Base-by-base conservation (phyloP, 2,329 filamentous ascomycete genomes). In the Pseudonectria buxi region DNA sequence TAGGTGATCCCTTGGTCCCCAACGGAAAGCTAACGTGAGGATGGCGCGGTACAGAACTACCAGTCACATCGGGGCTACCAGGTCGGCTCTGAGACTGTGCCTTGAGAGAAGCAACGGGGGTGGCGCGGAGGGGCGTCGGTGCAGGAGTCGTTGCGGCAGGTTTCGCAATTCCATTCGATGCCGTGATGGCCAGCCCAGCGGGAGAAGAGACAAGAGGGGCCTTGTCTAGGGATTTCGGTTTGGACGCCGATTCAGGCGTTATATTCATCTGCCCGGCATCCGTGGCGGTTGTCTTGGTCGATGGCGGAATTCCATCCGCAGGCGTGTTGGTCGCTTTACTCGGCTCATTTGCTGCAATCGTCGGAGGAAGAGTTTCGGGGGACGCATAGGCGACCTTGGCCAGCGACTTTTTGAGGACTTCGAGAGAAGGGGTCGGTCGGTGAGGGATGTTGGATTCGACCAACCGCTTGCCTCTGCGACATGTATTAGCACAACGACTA, bases 401-500 rank as follows among this genome's bases (percentile, higher is more conserved):
- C 7, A 66, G 46, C 7, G 60, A 59, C 36, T 60, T 61, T 44
- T 63, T 65, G 24, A 68, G 46, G 12, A 54, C 55, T 40, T 72
- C 65, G 25, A 70, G 63, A 38, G 66, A 62, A 32, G 65, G 56
- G 44, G 60, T 58, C 37, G 65, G 67, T 43, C 69, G 67, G 36
- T 63, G 43, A 32, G 76, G 75, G 39, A 78, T 69, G 49, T 63
- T 70, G 32, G 61, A 59, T 53, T 76, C 73, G 49, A 71, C 69
- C 27, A 79, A 60, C 39, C 59, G 63, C 45, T 58, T 62, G 35
- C 57, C 57, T 47, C 61, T 64, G 28, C 28, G 18, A n/a, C n/a
- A n/a, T n/a, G n/a, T n/a, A n/a, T n/a, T n/a, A n/a, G n/a, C n/a
- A n/a, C n/a, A n/a, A n/a, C n/a, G n/a, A n/a, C n/a, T n/a, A n/a